Evolutionary conservation across 2,329 filamentous ascomycete genomes (phyloP), one percentile per base, ranked within the genome.

Genomic region (Whalleya microplaca): DNA sequence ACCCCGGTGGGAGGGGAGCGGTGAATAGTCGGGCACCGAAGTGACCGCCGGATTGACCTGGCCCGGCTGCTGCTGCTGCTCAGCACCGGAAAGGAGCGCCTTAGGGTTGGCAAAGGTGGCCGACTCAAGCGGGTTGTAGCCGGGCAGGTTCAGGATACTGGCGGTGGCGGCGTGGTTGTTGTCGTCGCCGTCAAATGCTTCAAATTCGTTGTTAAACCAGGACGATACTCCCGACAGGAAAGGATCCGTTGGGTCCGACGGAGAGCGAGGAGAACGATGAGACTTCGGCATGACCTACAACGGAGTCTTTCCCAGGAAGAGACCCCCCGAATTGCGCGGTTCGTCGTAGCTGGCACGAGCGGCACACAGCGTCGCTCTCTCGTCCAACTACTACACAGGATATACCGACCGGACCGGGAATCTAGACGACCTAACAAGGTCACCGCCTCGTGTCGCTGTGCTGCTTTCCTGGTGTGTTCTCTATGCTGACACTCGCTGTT

Each of bases 121-220:
- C 16, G 56, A 3, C 7, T 61, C 56, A 12, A 63, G 40, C 32
- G 69, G 61, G 21, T 71, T 65, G 27, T 72, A 67, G 19, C 54
- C 61, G 14, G 70, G 51, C 37, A 74, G 68, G 3, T 70, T 63
- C 41, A 71, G 66, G 9, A 70, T 64, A 47, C 65, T 68, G 18
- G 60, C 66, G 16, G 68, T 64, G 21, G 67, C 66, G 48, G 70
- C 64, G 40, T 69, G 55, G 8, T 61, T 46, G 44, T 62, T 56
- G 41, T 72, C 59, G 45, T 71, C 70, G 40, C 66, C 64, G 55
- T 73, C 70, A 58, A 75, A 72, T 44, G 75, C 72, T 50, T 75
- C 73, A 51, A 75, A 71, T 53, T 74, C 73, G 44, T 65, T 64
- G 51, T 72, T 70, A 41, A 66, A 63, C 23, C 59, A 67, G 42